Base-by-base conservation (phyloP, 2,329 filamentous ascomycete genomes). In the Aspergillus pseudoviridinutans region DNA sequence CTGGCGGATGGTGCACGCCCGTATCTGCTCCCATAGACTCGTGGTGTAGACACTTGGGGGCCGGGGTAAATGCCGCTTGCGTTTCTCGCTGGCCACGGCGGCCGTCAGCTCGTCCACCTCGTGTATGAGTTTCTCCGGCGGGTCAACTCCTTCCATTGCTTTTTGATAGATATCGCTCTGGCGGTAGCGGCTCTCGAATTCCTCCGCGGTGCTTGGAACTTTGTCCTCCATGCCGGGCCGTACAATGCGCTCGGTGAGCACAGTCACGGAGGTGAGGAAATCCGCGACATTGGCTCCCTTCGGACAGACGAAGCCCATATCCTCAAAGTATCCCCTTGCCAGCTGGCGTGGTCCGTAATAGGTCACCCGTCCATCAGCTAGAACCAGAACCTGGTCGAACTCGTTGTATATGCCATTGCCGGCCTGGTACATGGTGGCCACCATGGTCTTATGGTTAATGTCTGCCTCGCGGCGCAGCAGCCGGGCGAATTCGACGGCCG, bases 361-460 rank as follows among this genome's bases (percentile, higher is more conserved):
- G 27, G 86, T 80, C 56, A 88, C 73, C 57, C 82, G 81, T 29
- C 87, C 87, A 47, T 84, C 80, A 20, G 88, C 85, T 1, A 89
- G 77, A 1, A 89, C 81, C 0, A 89, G 76, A 0, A 88, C 83
- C 66, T 89, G 89, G 69, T 89, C 86, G 65, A 89, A 89, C 1
- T 85, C 77, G 35, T 87, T 76, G 66, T 87, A 88, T 58, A 89
- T 88, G 5, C 80, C 84, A 54, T 90, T 87, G 7, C 85, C 84
- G 1, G 87, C 87, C 66, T 89, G 87, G 66, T 90, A 90, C 0
- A 87, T 78, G 0, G 85, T 87, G 1, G 86, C 81, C 47, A 88
- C 81, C 1, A 84, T 82, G 0, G 84, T 77, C 12, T 86, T 77
- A 0, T 82, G 80, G 5, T 83, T 77, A 3, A 84, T 77, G 56